Evolutionary conservation across 257 asterid genomes (phyloP).

Genomic region (Nicotiana undulata): DNA sequence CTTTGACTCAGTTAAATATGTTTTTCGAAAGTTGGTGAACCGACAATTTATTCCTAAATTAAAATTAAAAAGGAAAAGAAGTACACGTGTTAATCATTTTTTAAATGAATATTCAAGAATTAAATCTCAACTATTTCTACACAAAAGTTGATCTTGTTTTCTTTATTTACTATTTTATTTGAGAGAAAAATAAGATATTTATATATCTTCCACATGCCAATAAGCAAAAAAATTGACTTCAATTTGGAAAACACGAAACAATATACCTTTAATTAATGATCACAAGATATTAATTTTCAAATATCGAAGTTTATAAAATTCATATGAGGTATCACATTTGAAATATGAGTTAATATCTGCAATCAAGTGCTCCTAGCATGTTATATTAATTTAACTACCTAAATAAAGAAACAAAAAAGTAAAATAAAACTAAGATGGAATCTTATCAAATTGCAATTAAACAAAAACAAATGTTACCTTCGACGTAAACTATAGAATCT

Average conservation of each 20-base stretch:
- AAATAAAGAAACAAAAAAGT: neutral
- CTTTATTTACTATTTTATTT: neutral
- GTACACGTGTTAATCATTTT: neutral
- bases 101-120: neutral
- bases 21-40: neutral
- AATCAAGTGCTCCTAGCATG: neutral
- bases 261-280: neutral
- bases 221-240: neutral
- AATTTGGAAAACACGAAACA: neutral
- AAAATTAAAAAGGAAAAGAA: neutral
- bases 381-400: neutral
- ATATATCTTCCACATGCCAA: neutral
- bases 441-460: neutral
- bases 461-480: neutral
- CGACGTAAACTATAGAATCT: neutral
- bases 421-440: neutral
- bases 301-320: neutral
- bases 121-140: neutral
- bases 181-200: neutral
- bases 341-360: neutral
- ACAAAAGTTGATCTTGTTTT: neutral
- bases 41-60: neutral
- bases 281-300: neutral
- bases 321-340: neutral
- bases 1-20: neutral